Conservation (phyloP, 2,329 filamentous ascomycete genomes). For the Nemania sp. region DNA sequence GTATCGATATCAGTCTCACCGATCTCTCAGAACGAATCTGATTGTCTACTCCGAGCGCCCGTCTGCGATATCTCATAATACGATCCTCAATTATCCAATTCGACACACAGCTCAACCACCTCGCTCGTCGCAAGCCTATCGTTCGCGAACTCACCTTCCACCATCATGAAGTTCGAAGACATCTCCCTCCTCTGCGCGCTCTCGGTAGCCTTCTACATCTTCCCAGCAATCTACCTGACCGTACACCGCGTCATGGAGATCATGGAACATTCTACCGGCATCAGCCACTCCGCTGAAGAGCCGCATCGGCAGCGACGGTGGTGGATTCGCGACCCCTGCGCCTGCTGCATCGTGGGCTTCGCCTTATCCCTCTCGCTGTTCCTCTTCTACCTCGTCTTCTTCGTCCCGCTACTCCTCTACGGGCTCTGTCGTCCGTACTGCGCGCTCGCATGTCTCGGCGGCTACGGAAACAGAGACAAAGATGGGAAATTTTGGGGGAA, state of each 20-base stretch:
- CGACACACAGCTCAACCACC: too few species aligned
- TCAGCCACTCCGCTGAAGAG: too few species aligned
- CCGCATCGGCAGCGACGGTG: background rate
- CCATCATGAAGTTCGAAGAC: background rate
- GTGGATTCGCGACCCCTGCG: background rate
- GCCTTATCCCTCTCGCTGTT: background rate
- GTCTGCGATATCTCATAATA: too few species aligned
- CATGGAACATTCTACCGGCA: background rate
- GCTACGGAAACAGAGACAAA: too few species aligned
- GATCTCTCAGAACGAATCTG: too few species aligned
- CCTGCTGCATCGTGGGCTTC: background rate
- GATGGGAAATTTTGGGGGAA: background rate
- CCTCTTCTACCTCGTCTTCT: background rate
- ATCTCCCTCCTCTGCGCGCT: background rate
- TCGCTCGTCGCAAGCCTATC: too few species aligned
- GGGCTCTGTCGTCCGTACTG: background rate
- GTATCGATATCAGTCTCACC: too few species aligned
- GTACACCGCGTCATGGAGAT: background rate
- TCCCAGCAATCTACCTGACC: background rate
- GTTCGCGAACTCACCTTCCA: background rate
- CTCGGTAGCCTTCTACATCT: background rate
- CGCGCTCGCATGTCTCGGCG: background rate
- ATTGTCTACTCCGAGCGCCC: too few species aligned
- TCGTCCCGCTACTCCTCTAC: slow-evolving; percentile 34
- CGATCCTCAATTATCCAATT: too few species aligned